Base-by-base conservation (phyloP, 371 early-diverging fungal species). In the Actinomucor elegans region DNA sequence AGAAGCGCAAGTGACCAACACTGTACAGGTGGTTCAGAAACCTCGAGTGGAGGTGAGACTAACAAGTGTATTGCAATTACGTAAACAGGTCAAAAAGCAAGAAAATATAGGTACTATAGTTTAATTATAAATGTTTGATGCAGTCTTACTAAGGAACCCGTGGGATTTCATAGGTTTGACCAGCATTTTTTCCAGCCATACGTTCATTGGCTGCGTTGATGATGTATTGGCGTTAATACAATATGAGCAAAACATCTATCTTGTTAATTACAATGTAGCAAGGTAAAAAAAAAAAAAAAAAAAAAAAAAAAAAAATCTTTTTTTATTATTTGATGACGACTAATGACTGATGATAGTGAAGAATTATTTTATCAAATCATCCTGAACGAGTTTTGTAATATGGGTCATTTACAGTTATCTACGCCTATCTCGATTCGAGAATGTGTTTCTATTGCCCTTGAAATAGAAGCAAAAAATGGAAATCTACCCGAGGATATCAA, bases 131-230 rank as follows among this genome's bases (percentile, higher is more conserved):
- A 14, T 10, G 26, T 24, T 1, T 14, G 26, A 24, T 24, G 6
- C 11, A 8, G 14, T 21, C 1, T 2, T 38, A 2, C 9, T 40
- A 24, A n/a, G n/a, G n/a, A n/a, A 24, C 14, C 14, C 11, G 24
- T 34, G 20, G 10, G 11, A 27, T 17, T 18, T 23, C 15, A 23
- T 66, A 75, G 92, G 81, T 4, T 53, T 93, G 41, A 89, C 91
- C 0, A 74, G 77, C 2, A 64, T 96, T 4, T 80, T 97, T 48
- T 61, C 75, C 14, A 79, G 88, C 42, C 93, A 94, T 64, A 84
- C 85, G 0, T 91, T 92, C 72, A 94, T 97, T n/a, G 96, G 96
- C n/a, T 80, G 83, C 58, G 85, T 93, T 14, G 91, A 94, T 58
- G 85, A 90, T 57, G 51, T 56, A 1, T 40, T 76, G 8, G 93